A percentile compares a stretch with the other conserved stretches of the same genome.
phyloP scores from a whole-genome alignment of 192 early-diverging fungal species.

The Chytriomyces hyalinus region DNA sequence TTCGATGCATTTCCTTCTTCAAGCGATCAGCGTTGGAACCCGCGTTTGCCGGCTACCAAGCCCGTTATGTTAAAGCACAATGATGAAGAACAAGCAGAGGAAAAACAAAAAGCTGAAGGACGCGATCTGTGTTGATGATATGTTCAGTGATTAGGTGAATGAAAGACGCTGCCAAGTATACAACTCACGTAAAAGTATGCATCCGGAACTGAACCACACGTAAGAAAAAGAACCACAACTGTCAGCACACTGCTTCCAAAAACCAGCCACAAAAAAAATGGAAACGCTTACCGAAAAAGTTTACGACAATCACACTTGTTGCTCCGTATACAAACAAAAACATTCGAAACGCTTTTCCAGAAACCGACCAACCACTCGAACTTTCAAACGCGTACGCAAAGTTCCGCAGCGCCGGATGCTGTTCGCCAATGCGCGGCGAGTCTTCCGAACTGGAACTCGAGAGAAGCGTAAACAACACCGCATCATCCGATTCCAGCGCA shows the following conservation, averaged over 20 bases:
- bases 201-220: constrained; percentile 26
- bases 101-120: constrained; percentile 52
- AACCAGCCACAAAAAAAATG: neutral
- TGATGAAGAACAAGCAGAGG: constrained; percentile 19
- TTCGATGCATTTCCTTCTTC: too few species aligned
- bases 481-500: constrained; percentile 68
- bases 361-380: constrained; percentile 28
- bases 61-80: neutral
- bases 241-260: constrained; percentile 27
- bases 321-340: constrained; percentile 41
- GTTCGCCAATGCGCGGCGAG: constrained; percentile 15
- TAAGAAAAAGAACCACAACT: neutral
- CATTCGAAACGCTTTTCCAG: constrained; percentile 7
- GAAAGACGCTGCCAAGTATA: neutral
- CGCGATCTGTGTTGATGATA: constrained; percentile 16
- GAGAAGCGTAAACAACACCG: constrained; percentile 68
- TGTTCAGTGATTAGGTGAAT: neutral
- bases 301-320: constrained; percentile 44
- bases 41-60: neutral
- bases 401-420: constrained; percentile 50
- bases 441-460: constrained; percentile 14
- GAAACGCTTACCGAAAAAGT: constrained; percentile 38
- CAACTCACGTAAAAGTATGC: constrained; percentile 26
- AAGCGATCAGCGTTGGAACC: too few species aligned
- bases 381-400: constrained; percentile 47